Base-by-base conservation (phyloP, 2,329 filamentous ascomycete species). In the Rhynchosporium graminicola region DNA sequence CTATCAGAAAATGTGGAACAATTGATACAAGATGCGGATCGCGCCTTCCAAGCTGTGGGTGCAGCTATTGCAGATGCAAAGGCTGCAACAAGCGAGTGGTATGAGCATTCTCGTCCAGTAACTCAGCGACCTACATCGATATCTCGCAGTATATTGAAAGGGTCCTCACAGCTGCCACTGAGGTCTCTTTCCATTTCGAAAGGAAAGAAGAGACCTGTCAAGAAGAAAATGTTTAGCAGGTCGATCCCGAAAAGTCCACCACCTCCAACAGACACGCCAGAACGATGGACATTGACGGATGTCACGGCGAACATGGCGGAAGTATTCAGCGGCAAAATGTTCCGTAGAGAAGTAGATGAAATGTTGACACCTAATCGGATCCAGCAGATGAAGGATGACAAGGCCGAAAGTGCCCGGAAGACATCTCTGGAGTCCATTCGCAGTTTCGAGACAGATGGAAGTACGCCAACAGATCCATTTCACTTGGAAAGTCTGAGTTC, bases 281-380 rank as follows among this genome's bases (percentile, higher is more conserved):
- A 80, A 48, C 77, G 80, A 73, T 84, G 83, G 82, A 80, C 79
- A 4, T 69, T 87, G 29, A 77, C 80, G 0, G 83, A 84, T 13
- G 71, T 87, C 36, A 78, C 82, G 0, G 82, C 83, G 57, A 85
- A 84, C 65, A 77, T 87, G 68, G 78, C 81, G n/a, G 83, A 84
- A 36, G 75, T 85, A 10, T 79, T 87, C 63, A 81, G 77, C 47
- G 80, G 80, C 20, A 82, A 81, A 48, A 76, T 82, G 51, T 85
- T 87, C 70, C 78, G 79, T 52, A 77, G 83, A 59, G 83, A 87
- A 64, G 83, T 79, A 0, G 82, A 86, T 57, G 84, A 87, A 74
- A 84, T 86, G 76, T 73, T 86, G 12, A 82, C 83, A 10, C 80
- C 83, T 20, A 77, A 79, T 40, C 79, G 80, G 43, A 74, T 86